Percentiles rank a stretch among this genome's conserved stretches.
Evolutionary conservation across 1,284 basidiomycete genomes (phyloP).

Genomic region (Phylloporus sp.): DNA sequence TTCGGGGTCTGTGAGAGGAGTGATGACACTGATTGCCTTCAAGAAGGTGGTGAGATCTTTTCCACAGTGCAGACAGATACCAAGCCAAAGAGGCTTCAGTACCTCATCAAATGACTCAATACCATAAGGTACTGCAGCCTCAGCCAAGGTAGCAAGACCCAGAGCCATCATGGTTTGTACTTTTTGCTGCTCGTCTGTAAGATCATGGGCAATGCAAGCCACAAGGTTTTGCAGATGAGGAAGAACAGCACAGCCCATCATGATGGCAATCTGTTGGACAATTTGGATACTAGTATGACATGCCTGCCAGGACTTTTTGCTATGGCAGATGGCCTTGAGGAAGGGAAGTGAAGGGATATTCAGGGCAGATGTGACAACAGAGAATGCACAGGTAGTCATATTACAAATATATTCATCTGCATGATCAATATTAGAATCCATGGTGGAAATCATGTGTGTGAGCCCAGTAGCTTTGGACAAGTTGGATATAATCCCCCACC

Average conservation of each 20-base stretch:
- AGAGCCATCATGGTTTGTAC: constrained; percentile 99
- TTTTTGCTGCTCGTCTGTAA: constrained; percentile 98
- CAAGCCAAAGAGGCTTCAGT: constrained; percentile 97
- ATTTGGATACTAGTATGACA: constrained; percentile 99
- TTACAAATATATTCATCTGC: constrained; percentile 99
- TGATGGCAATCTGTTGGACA: constrained; percentile 99
- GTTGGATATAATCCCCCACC: constrained; percentile 99
- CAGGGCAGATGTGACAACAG: constrained; percentile 97
- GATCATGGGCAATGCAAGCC: constrained; percentile 94
- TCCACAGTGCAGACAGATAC: constrained; percentile 97
- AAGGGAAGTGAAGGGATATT: constrained; percentile 98
- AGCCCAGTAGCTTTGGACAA: constrained; percentile 98
- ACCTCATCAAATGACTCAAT: constrained; percentile 99
- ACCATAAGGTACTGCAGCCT: constrained; percentile 98
- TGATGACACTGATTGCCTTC: constrained; percentile 99
- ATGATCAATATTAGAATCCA: constrained; percentile 99
- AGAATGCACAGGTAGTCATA: constrained; percentile 98
- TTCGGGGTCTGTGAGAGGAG: constrained; percentile 99
- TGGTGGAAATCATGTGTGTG: constrained; percentile 99
- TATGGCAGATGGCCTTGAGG: constrained; percentile 97
- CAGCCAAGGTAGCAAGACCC: constrained; percentile 94
- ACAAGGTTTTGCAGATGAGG: constrained; percentile 97
- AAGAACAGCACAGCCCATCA: constrained; percentile 99
- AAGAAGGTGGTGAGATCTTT: constrained; percentile 98
- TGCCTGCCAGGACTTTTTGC: constrained; percentile 99